Conservation (phyloP, 805 yeast species). For the Osmozyma mogii region DNA sequence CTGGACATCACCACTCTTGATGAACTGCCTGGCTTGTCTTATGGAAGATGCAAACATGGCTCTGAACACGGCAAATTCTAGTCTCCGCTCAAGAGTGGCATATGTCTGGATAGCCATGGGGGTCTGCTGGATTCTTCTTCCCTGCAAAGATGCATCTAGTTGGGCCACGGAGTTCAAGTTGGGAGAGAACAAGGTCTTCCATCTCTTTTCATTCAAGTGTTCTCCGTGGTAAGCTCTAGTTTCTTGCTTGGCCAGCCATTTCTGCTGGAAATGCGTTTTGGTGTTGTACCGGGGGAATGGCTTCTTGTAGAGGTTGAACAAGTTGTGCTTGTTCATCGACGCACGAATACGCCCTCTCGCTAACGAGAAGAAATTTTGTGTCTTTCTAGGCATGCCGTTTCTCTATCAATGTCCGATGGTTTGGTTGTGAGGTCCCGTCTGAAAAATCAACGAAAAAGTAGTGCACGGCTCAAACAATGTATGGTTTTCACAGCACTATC, state of each 20-base stretch:
- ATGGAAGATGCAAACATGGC: conserved; percentile 88
- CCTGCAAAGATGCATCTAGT: conserved; percentile 70
- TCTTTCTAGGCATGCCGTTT: conserved; percentile 64
- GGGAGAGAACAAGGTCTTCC: conserved; percentile 63
- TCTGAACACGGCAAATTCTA: conserved; percentile 86
- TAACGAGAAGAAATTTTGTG: conserved; percentile 48
- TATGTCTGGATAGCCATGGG: conserved; percentile 86
- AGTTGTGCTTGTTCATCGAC: conserved; percentile 84
- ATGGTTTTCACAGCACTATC: no score
- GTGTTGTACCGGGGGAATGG: conserved; percentile 45
- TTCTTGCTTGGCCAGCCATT: conserved; percentile 86
- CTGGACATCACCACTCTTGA: conserved; percentile 69
- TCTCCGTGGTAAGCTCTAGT: conserved; percentile 96
- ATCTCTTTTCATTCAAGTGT: conserved; percentile 74
- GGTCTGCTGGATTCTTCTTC: conserved; percentile 48
- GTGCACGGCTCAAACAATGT: no score
- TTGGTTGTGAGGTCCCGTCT: no score
- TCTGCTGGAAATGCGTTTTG: conserved; percentile 79
- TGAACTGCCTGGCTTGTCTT: conserved; percentile 88
- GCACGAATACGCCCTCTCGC: conserved; percentile 73
- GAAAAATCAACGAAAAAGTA: no score
- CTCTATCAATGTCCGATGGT: no score
- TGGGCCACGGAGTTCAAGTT: conserved; percentile 82
- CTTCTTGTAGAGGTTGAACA: conserved; percentile 82
- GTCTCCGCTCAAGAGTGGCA: conserved; percentile 79